Evolutionary conservation across 805 yeast genomes (phyloP), one percentile per base, ranked within the genome.

Genomic region (Cyberlindnera mississippiensis): DNA sequence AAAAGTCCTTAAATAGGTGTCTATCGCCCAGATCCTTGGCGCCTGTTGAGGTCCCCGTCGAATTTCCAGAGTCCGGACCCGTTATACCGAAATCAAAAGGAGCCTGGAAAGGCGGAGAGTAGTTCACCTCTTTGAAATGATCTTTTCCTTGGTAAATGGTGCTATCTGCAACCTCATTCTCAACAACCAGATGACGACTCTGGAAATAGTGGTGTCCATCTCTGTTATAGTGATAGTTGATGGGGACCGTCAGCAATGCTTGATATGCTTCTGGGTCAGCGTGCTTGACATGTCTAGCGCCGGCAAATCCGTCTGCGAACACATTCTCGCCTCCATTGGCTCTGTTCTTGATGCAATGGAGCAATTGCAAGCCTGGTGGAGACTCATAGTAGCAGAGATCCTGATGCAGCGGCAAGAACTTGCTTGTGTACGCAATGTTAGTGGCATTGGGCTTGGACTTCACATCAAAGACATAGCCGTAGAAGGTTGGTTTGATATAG

Each of bases 71-170:
- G 3, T 40, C 40, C 24, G 44, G 46, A 26, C 64, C 61, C 12
- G 62, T 62, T n/a, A 76, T 71, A 15, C 79, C 80, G 41, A 62
- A 63, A 48, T 82, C 87, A 43, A 79, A 76, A 1, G 91, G 91
- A 0, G 85, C 91, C 56, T 85, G 95, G 65, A 82, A 84, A 10
- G 90, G 91, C 2, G 95, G 93, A 1, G 91, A 79, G 59, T 84
- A 85, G 56, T 82, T 82, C 15, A 83, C 75, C 40, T 74, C 80
- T 50, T 72, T 73, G 48, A 82, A 74, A 28, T 54, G 56, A 40
- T 52, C 63, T 4, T 30, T 37, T 2, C 48, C 48, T 6, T 56
- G 60, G 11, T 45, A 45, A 3, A 47, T 35, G 26, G 29, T 6
- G 18, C 33, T 16, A 7, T 44, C 44, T 26, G 39, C 29, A 11